These are phyloP conservation scores for Lactarius akahatsu DNA, from an alignment of 768 basidiomycete species.

Conservation along the genomic window DNA sequence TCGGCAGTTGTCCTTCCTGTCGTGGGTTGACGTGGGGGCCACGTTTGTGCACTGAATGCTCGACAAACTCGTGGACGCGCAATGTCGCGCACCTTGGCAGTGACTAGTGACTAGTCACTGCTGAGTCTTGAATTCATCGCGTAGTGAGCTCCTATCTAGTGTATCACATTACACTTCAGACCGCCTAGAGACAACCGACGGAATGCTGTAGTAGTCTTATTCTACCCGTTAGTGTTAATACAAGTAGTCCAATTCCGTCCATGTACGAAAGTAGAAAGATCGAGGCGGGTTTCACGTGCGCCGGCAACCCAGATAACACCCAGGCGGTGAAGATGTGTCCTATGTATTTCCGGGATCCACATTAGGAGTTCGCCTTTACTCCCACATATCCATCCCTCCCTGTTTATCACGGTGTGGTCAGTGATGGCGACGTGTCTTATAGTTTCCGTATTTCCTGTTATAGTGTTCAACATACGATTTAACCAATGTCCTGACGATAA, in stretches of 20 bases:
- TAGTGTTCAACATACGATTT: background rate
- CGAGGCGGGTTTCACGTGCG: background rate
- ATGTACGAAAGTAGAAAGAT: background rate
- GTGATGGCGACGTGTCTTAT: background rate
- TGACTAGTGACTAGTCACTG: no score
- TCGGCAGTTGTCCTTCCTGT: no score
- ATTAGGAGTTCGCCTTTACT: background rate
- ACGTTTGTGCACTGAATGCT: no score
- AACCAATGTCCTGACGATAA: background rate
- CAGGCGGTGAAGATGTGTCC: background rate
- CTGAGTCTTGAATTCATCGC: no score
- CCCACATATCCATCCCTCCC: background rate
- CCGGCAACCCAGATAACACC: background rate
- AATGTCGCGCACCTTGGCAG: no score
- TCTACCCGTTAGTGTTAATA: background rate
- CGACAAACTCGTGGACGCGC: no score
- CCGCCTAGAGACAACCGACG: no score
- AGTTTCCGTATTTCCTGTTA: background rate
- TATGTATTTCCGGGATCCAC: background rate
- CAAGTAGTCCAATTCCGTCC: background rate
- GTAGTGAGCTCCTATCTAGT: no score
- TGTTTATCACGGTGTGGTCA: background rate
- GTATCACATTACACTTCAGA: no score
- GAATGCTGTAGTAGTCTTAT: background rate
- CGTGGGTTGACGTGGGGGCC: no score